phyloP scores from a whole-genome alignment of 768 basidiomycete species.

The Pulveroboletus sp. region DNA sequence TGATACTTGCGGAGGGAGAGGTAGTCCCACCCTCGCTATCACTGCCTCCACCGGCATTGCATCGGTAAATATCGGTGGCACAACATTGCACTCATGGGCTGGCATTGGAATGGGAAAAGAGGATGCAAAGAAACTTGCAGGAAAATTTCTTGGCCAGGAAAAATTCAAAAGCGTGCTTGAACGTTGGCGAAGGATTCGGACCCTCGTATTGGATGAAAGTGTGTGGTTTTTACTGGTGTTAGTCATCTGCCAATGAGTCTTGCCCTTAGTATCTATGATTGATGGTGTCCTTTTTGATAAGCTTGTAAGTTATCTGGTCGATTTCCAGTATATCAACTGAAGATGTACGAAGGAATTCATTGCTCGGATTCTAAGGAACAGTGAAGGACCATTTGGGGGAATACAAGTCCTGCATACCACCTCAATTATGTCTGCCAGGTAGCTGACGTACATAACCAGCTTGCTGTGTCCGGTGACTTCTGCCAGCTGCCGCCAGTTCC shows the following conservation, averaged over 20 bases:
- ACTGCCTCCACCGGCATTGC: slow-evolving; percentile 83
- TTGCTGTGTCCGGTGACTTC: slow-evolving; percentile 86
- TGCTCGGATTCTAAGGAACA: slow-evolving; percentile 54
- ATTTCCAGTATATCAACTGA: slow-evolving; percentile 35
- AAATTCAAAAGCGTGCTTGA: slow-evolving; percentile 39
- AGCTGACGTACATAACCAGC: slow-evolving; percentile 37
- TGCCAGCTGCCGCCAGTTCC: slow-evolving; percentile 87
- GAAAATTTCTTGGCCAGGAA: slow-evolving; percentile 48
- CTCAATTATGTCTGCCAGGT: background rate
- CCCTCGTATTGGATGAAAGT: slow-evolving; percentile 88
- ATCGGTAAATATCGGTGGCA: slow-evolving; percentile 78
- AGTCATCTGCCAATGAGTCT: background rate
- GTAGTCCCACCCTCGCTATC: slow-evolving; percentile 50
- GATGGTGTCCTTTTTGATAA: slow-evolving; percentile 81
- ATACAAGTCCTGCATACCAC: slow-evolving; percentile 61
- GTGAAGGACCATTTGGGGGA: slow-evolving; percentile 70
- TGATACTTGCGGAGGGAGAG: slow-evolving; percentile 37
- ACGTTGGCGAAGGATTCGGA: slow-evolving; percentile 61
- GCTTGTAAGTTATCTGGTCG: slow-evolving; percentile 45
- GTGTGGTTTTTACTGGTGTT: slow-evolving; percentile 19
- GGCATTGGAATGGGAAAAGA: slow-evolving; percentile 77
- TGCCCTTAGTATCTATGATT: slow-evolving; percentile 78
- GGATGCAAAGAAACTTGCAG: slow-evolving; percentile 45
- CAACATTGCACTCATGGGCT: slow-evolving; percentile 80
- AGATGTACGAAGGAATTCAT: slow-evolving; percentile 50